These are phyloP conservation scores for Euphorbia schlechtendalii DNA, from an alignment of 441 rosid species.

Conservation along the genomic window DNA sequence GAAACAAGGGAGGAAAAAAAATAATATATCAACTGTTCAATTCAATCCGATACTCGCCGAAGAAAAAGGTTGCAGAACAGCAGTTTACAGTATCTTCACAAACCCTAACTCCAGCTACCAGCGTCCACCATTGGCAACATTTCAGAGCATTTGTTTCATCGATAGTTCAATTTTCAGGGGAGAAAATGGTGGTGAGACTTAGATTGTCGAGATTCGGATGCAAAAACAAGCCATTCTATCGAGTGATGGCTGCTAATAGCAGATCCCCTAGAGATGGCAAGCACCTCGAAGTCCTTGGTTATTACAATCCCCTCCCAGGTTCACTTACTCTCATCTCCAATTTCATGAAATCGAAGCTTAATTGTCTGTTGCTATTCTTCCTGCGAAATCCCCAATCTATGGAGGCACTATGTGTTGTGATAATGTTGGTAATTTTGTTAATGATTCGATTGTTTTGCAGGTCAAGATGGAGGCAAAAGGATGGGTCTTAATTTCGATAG, in stretches of 20 bases:
- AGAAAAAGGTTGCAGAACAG: background rate
- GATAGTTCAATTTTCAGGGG: background rate
- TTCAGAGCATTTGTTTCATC: background rate
- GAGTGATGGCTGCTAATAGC: slow-evolving; percentile 61
- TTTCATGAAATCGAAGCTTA: background rate
- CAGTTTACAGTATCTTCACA: background rate
- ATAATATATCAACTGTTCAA: background rate
- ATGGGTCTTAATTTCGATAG: slow-evolving; percentile 78
- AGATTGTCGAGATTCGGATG: slow-evolving; percentile 62
- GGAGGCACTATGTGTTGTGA: background rate
- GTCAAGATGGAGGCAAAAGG: slow-evolving; percentile 77
- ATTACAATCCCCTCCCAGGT: slow-evolving; percentile 63
- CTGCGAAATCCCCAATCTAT: background rate
- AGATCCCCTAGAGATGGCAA: slow-evolving; percentile 67
- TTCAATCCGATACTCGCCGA: background rate
- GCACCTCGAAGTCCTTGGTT: slow-evolving; percentile 66
- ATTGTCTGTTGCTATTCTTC: background rate
- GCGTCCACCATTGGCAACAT: background rate
- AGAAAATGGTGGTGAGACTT: slow-evolving; percentile 52
- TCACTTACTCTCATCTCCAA: background rate
- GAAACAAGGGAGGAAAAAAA: too few relatives aligned
- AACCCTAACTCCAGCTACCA: background rate
- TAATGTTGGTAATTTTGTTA: background rate
- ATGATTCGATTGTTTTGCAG: slow-evolving; percentile 25
- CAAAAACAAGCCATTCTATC: slow-evolving; percentile 51